Evolutionary conservation across 2,329 filamentous ascomycete genomes (phyloP), one percentile per base, ranked within the genome.

Genomic region (Helotiales sp.): DNA sequence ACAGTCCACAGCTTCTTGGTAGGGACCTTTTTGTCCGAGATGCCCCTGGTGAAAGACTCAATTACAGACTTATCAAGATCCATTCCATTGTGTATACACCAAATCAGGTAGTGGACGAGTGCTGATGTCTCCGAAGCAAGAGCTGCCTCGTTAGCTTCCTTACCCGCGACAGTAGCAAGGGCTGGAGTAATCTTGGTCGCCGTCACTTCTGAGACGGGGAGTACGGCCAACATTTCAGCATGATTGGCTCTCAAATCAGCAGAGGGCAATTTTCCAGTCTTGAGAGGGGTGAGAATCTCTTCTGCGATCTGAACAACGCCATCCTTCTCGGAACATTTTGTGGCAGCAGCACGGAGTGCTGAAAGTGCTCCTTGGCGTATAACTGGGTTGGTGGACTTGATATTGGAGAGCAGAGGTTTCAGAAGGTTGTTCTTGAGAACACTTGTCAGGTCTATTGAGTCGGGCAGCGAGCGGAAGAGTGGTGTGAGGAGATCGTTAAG

Each of bases 121-220:
- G 90, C 83, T 31, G 81, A 80, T 6, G 92, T 85, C 72, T 96
- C 91, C 9, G 90, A 86, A 40, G 84, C 81, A 25, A 96, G 77
- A 40, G 93, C 93, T 33, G 81, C 77, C 72, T 99, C 95, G 67
- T 96, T 98, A 7, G 92, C 87, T 74, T 99, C 95, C 69, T 97
- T 96, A 6, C 82, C 76, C 17, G 89, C 86, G 13, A 91, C 78
- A 17, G 84, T 74, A 6, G 88, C 84, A 58, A 98, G 79, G 6
- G 83, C 84, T 50, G 80, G 76, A 1, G 85, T 81, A 29, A 93
- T 80, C 64, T 89, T 89, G 57, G 81, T 79, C 0, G 90, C 88
- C 36, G 89, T 79, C 2, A 80, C 73, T 10, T 78, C 72, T 2
- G 85, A 88, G 42, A 84, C 76, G 1, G 84, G 80, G 29, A 93